phyloP scores from a whole-genome alignment of 805 yeast species.

The Saccharomycopsis sp. region DNA sequence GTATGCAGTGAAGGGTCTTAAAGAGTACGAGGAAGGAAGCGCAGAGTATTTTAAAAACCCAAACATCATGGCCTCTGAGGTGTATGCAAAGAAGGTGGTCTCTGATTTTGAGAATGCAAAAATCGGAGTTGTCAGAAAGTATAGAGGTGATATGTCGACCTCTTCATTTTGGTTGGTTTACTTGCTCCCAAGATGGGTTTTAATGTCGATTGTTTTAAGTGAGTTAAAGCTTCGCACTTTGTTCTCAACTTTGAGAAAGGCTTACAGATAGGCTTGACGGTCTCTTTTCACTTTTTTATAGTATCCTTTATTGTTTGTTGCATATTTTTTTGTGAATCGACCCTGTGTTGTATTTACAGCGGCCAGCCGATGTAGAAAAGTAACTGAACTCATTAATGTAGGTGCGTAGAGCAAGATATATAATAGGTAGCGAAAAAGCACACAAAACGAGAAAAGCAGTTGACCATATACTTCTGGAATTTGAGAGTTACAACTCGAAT shows the following conservation, averaged over 20 bases:
- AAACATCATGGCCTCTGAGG: conserved; percentile 52
- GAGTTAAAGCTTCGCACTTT: neutral
- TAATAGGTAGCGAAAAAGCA: too few species aligned
- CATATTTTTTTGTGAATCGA: too few species aligned
- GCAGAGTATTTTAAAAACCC: conserved; percentile 51
- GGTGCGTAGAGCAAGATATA: too few species aligned
- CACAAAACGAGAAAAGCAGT: too few species aligned
- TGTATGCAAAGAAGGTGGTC: conserved; percentile 48
- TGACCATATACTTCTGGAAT: too few species aligned
- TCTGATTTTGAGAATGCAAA: conserved; percentile 35
- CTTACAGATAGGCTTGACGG: too few species aligned
- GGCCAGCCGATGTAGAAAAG: too few species aligned
- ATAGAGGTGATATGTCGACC: neutral
- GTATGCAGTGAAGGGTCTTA: conserved; percentile 44
- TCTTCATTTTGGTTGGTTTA: neutral
- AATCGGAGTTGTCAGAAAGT: neutral
- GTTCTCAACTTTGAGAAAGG: neutral
- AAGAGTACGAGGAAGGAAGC: conserved; percentile 41
- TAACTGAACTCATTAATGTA: too few species aligned
- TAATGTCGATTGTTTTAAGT: neutral
- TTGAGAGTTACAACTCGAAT: too few species aligned
- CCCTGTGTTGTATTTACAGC: too few species aligned
- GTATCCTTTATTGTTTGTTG: too few species aligned
- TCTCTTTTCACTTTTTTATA: too few species aligned
- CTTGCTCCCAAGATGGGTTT: neutral